Conservation (phyloP, 768 basidiomycete genomes). For the Termitomyces heimii region DNA sequence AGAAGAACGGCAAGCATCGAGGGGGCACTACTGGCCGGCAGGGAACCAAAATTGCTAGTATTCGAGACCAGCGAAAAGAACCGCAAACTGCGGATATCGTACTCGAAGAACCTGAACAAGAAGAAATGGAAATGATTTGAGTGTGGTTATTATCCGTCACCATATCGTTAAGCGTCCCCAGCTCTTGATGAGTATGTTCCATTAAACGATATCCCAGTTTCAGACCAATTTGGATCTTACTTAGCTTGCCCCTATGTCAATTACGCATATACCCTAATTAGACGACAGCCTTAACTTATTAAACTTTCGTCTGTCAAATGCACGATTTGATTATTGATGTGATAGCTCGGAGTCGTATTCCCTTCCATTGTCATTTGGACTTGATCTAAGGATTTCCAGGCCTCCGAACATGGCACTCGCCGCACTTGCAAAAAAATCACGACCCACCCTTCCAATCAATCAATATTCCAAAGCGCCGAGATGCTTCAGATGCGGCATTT, state of each 20-base stretch:
- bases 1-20: slow-evolving; percentile 12
- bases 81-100: slow-evolving; percentile 21
- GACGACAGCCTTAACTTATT: background rate
- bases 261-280: background rate
- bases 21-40: background rate
- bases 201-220: background rate
- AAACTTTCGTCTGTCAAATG: background rate
- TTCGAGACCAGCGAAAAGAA: slow-evolving; percentile 5
- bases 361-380: background rate
- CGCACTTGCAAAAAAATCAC: too few species aligned
- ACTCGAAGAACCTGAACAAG: slow-evolving; percentile 38
- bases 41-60: background rate
- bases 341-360: background rate
- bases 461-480: too few species aligned
- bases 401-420: too few species aligned
- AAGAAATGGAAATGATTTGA: slow-evolving; percentile 28
- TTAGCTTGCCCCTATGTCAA: background rate
- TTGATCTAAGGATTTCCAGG: background rate
- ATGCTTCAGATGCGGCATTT: too few species aligned
- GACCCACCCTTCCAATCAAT: too few species aligned
- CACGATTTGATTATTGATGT: background rate
- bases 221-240: background rate
- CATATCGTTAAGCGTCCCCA: too few species aligned
- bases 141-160: too few species aligned
- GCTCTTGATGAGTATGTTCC: background rate